A percentile compares a stretch with the other conserved stretches of the same genome.
Conservation (phyloP, 2,329 filamentous ascomycete genomes). For the Paecilomyces formosus region DNA sequence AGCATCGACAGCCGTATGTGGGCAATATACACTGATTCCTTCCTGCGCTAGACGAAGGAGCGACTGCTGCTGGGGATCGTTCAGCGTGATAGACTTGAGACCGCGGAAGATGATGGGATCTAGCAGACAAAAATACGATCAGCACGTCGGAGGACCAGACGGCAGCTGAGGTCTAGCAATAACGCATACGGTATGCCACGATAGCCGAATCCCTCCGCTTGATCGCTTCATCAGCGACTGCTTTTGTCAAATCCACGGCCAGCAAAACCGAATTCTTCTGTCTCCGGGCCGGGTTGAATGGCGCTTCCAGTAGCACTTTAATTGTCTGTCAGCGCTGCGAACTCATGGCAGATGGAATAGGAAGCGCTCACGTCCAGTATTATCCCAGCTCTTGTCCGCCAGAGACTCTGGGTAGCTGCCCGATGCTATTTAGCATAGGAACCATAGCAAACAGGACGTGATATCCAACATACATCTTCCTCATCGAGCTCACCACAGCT, state of each 20-base stretch:
- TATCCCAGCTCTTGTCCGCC: constrained; percentile 88
- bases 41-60: constrained; percentile 74
- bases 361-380: constrained; percentile 64
- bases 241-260: constrained; percentile 83
- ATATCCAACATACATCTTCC: constrained; percentile 56
- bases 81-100: constrained; percentile 78
- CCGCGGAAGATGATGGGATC: constrained; percentile 95
- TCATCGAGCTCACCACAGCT: constrained; percentile 71
- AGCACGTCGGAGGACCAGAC: neutral
- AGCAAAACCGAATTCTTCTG: constrained; percentile 65
- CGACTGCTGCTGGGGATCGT: constrained; percentile 78
- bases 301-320: constrained; percentile 61
- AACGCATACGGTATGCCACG: constrained; percentile 71
- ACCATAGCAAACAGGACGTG: constrained; percentile 5
- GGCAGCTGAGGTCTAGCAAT: neutral
- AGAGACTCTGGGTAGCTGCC: constrained; percentile 77
- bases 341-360: neutral
- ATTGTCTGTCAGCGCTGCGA: neutral
- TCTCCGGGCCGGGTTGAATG: constrained; percentile 49
- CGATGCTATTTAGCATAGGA: constrained; percentile 6
- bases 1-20: constrained; percentile 90
- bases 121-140: constrained; percentile 28
- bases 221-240: constrained; percentile 87
- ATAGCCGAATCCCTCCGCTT: constrained; percentile 67
- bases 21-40: constrained; percentile 91